Evolutionary conservation across 1,139 yeast genomes (phyloP).

Genomic region (Protomyces lactucae-debilis): DNA sequence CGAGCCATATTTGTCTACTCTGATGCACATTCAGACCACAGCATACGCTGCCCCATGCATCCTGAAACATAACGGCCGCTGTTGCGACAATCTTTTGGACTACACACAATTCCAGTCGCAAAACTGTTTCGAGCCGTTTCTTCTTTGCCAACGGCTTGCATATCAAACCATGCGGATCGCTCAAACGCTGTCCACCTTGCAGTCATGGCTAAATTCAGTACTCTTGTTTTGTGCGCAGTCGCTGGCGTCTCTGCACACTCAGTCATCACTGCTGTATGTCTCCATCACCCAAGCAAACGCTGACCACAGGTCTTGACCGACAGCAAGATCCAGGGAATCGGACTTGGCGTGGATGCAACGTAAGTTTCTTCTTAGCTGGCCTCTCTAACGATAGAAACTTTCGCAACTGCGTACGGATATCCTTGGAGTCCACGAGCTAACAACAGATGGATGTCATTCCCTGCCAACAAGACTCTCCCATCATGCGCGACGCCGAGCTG

Average conservation of each 20-base stretch:
- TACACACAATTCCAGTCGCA: no score
- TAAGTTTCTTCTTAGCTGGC: neutral
- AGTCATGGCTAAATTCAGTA: neutral
- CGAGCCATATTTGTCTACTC: no score
- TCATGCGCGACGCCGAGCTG: constrained; percentile 22
- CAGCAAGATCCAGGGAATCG: constrained; percentile 15
- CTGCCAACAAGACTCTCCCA: constrained; percentile 25
- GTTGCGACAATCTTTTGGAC: no score
- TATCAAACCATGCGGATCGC: no score
- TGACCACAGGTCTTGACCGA: constrained; percentile 1
- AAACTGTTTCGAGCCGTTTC: no score
- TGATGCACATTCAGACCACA: no score
- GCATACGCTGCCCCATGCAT: no score
- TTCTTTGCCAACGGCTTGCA: no score
- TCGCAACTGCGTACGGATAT: constrained; percentile 3
- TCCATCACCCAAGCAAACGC: neutral
- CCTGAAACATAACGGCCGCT: no score
- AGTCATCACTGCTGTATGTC: constrained; percentile 15
- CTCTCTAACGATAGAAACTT: neutral
- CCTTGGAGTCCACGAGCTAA: neutral
- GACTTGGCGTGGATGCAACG: constrained; percentile 19
- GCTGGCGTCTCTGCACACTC: constrained; percentile 11
- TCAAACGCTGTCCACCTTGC: no score
- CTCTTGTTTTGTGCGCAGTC: neutral
- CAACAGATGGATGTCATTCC: constrained; percentile 22